Conservation (phyloP, 1,139 yeast genomes). For the Suhomyces chickasaworum region DNA sequence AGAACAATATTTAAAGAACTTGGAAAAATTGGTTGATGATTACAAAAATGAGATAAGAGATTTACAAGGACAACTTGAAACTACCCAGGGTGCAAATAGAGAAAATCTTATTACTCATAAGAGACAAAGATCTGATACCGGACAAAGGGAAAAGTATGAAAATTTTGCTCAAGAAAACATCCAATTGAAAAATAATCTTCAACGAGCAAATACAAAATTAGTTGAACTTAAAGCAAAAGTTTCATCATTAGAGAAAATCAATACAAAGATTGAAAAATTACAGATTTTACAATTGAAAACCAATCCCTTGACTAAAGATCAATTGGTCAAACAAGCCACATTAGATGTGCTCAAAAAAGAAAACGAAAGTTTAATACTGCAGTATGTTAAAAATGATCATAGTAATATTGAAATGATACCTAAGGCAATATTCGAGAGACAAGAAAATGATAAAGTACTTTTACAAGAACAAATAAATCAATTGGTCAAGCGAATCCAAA, state of each 20-base stretch:
- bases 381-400: conserved; percentile 21
- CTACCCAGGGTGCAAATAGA: not conserved
- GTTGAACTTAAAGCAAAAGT: conserved; percentile 33
- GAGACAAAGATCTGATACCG: conserved; percentile 27
- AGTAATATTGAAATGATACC: conserved; percentile 44
- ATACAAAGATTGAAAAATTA: conserved; percentile 37
- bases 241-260: conserved; percentile 26
- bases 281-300: conserved; percentile 64
- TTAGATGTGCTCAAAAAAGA: conserved; percentile 58
- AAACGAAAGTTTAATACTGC: conserved; percentile 54
- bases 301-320: conserved; percentile 70
- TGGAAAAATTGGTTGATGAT: conserved; percentile 57
- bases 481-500: conserved; percentile 54
- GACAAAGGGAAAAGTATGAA: conserved; percentile 17
- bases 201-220: conserved; percentile 36
- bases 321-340: conserved; percentile 57
- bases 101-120: conserved; percentile 16
- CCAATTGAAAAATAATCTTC: conserved; percentile 43
- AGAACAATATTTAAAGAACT: conserved; percentile 41
- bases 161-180: conserved; percentile 20
- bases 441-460: conserved; percentile 54
- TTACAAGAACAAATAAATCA: conserved; percentile 54
- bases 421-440: conserved; percentile 62
- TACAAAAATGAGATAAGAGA: conserved; percentile 56
- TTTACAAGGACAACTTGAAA: conserved; percentile 33